phyloP scores from a whole-genome alignment of 2,329 filamentous ascomycete genomes.

The Pyrenochaeta sp. region DNA sequence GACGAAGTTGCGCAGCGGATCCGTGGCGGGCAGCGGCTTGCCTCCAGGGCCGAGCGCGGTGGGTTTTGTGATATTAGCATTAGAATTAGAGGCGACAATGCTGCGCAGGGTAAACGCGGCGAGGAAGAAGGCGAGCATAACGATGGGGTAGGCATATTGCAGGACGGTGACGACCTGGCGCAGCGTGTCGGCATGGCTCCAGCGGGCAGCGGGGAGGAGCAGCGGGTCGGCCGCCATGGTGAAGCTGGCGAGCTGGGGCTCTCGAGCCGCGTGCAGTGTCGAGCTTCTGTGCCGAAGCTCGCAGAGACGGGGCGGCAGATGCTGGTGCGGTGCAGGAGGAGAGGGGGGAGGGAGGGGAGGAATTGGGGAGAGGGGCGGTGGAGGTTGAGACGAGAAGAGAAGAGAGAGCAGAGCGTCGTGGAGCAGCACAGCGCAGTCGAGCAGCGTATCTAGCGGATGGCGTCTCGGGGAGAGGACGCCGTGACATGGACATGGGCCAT shows the following conservation, averaged over 20 bases:
- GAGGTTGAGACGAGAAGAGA: slow-evolving; percentile 3
- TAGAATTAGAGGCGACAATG: slow-evolving; percentile 59
- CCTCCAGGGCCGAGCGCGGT: slow-evolving; percentile 80
- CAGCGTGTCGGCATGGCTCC: slow-evolving; percentile 26
- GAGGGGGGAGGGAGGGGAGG: slow-evolving; percentile 7
- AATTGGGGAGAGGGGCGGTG: neutral
- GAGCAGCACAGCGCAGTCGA: no score
- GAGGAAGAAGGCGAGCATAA: slow-evolving; percentile 70
- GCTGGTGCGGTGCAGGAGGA: slow-evolving; percentile 3
- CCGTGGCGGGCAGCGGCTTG: slow-evolving; percentile 78
- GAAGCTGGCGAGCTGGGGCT: no score
- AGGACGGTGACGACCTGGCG: slow-evolving; percentile 44
- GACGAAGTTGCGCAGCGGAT: slow-evolving; percentile 52
- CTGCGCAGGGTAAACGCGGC: slow-evolving; percentile 68
- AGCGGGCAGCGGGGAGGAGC: slow-evolving; percentile 22
- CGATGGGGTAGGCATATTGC: slow-evolving; percentile 68
- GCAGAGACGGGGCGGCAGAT: slow-evolving; percentile 11
- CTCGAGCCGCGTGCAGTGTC: no score
- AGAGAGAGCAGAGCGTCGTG: slow-evolving; percentile 20
- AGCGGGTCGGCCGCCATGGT: slow-evolving; percentile 28
- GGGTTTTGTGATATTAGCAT: slow-evolving; percentile 54
- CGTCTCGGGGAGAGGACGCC: slow-evolving; percentile 1
- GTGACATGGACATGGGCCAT: slow-evolving; percentile 1
- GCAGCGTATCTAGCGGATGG: no score
- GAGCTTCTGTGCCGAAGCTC: no score